phyloP scores from a whole-genome alignment of 2,329 filamentous ascomycete genomes.

The Dendryphion nanum region DNA sequence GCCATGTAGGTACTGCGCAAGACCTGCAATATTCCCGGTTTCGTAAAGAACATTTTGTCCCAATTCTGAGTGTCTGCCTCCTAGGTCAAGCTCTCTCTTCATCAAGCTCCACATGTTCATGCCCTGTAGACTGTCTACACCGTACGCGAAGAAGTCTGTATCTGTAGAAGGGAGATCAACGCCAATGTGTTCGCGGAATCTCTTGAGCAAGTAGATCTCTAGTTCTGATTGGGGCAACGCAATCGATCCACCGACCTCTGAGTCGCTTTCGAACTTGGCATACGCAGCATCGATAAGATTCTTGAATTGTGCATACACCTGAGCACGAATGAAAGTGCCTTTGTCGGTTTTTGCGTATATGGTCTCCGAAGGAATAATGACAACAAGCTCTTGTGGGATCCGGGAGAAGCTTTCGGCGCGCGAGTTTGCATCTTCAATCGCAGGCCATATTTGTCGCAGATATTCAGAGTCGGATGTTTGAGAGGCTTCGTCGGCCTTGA shows the following conservation, averaged over 20 bases:
- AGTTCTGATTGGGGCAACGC: background rate
- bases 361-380: slow-evolving; percentile 46
- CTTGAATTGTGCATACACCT: slow-evolving; percentile 51
- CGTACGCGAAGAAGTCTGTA: slow-evolving; percentile 59
- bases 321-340: slow-evolving; percentile 55
- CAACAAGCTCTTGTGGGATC: slow-evolving; percentile 54
- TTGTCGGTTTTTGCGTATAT: slow-evolving; percentile 56
- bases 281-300: slow-evolving; percentile 48
- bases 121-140: slow-evolving; percentile 60
- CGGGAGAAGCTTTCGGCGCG: slow-evolving; percentile 52
- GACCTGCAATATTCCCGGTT: slow-evolving; percentile 47
- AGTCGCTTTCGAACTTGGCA: background rate
- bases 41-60: slow-evolving; percentile 62
- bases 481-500: slow-evolving; percentile 48
- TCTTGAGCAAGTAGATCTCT: slow-evolving; percentile 9
- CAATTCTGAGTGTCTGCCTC: slow-evolving; percentile 41
- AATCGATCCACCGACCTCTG: background rate
- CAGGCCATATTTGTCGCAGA: slow-evolving; percentile 50
- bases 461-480: slow-evolving; percentile 46
- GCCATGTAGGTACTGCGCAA: slow-evolving; percentile 47
- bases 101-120: slow-evolving; percentile 56
- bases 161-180: slow-evolving; percentile 29
- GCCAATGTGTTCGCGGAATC: slow-evolving; percentile 18
- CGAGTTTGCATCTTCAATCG: slow-evolving; percentile 52
- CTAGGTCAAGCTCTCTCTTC: slow-evolving; percentile 51